A percentile compares a stretch with the other conserved stretches of the same genome.
Evolutionary conservation across 495 filamentous ascomycete species (phyloP).

Genomic region (Tuber umbilicatum): DNA sequence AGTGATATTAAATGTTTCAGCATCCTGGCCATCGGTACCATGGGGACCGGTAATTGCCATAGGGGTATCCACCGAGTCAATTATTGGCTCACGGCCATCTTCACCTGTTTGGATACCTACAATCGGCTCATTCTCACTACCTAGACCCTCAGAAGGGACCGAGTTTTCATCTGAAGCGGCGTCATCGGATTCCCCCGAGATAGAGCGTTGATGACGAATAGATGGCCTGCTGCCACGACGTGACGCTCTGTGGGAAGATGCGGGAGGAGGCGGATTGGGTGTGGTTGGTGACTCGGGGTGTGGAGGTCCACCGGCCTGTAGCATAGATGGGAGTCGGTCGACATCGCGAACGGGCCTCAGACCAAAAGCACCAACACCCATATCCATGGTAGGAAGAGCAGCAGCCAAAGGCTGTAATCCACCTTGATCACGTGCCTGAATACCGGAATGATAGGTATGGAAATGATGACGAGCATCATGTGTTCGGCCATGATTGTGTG

Average conservation of each 20-base stretch:
- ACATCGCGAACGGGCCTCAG: slow-evolving; percentile 74
- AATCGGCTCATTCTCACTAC: slow-evolving; percentile 62
- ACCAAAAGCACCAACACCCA: slow-evolving; percentile 60
- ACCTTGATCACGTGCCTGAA: slow-evolving; percentile 29
- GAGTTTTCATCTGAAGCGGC: slow-evolving; percentile 72
- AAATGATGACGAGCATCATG: slow-evolving; percentile 47
- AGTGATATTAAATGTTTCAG: slow-evolving; percentile 92
- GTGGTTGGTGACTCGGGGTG: slow-evolving; percentile 94
- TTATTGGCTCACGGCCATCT: slow-evolving; percentile 64
- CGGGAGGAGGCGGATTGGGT: slow-evolving; percentile 57
- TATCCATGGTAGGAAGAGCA: slow-evolving; percentile 66
- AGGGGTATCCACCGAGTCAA: slow-evolving; percentile 67
- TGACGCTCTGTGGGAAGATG: slow-evolving; percentile 35
- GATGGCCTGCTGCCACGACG: slow-evolving; percentile 60
- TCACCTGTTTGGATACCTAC: slow-evolving; percentile 71
- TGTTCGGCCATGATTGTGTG: slow-evolving; percentile 47
- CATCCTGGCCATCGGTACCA: slow-evolving; percentile 73
- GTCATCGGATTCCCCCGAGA: slow-evolving; percentile 81
- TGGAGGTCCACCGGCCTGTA: slow-evolving; percentile 66
- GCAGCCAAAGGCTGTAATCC: slow-evolving; percentile 60
- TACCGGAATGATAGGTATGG: slow-evolving; percentile 53
- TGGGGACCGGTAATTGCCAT: slow-evolving; percentile 70
- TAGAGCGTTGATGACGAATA: slow-evolving; percentile 80
- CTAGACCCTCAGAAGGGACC: slow-evolving; percentile 57
- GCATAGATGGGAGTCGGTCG: slow-evolving; percentile 80